phyloP scores from a whole-genome alignment of 2,329 filamentous ascomycete genomes.

The Colletotrichum liaoningense region DNA sequence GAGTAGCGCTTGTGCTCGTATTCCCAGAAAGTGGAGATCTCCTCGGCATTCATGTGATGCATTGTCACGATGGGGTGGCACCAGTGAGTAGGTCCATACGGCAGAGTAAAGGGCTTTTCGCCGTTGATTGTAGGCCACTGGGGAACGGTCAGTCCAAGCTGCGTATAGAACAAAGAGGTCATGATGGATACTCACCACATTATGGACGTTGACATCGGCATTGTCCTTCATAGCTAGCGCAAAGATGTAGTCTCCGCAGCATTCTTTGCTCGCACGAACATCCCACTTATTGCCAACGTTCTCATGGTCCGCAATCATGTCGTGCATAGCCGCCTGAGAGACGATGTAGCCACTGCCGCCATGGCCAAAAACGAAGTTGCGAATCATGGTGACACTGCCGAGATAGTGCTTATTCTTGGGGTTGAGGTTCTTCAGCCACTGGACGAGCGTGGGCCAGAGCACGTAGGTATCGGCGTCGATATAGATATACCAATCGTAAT shows the following conservation, averaged over 20 bases:
- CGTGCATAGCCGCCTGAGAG: constrained; percentile 62
- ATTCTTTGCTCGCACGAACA: constrained; percentile 49
- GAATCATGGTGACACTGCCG: constrained; percentile 59
- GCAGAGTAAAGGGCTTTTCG: constrained; percentile 64
- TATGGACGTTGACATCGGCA: constrained; percentile 52
- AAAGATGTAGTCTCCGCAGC: constrained; percentile 65
- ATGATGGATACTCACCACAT: constrained; percentile 51
- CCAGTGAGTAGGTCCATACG: constrained; percentile 60
- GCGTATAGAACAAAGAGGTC: not conserved
- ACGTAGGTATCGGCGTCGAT: constrained; percentile 70
- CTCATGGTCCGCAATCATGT: constrained; percentile 53
- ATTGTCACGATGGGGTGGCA: constrained; percentile 67
- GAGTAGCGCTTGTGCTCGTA: constrained; percentile 57
- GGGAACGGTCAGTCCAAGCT: constrained; percentile 10
- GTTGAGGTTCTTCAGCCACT: constrained; percentile 59
- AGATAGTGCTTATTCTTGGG: constrained; percentile 58
- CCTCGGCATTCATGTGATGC: constrained; percentile 64
- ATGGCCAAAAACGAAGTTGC: constrained; percentile 61
- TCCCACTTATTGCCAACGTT: constrained; percentile 61
- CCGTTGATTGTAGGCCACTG: constrained; percentile 67
- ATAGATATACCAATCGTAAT: constrained; percentile 70
- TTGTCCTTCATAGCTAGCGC: constrained; percentile 57
- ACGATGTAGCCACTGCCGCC: constrained; percentile 67
- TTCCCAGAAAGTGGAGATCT: constrained; percentile 62
- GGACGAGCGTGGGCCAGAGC: constrained; percentile 62